Evolutionary conservation across 495 filamentous ascomycete species (phyloP), one percentile per base, ranked within the genome.

Genomic region (Usnea hakonensis): DNA sequence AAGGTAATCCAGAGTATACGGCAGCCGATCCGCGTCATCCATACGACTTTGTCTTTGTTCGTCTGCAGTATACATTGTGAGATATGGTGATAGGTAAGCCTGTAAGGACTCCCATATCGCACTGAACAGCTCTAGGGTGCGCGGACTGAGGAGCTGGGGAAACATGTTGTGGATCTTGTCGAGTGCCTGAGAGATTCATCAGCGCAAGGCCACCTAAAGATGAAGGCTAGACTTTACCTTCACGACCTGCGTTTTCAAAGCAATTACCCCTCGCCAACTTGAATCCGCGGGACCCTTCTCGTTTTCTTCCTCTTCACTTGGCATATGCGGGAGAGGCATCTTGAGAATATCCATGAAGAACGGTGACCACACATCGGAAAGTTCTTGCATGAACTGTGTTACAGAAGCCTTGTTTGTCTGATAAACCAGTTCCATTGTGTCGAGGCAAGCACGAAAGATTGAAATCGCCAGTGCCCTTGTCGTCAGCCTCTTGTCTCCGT

Each of bases 361-460:
- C 4, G 94, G 91, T 50, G 87, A 85, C 94, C 94, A 98, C 30
- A 79, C 82, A 55, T 77, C 80, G 46, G 97, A 78, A 1, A 89
- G 83, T 70, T 93, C 87, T 67, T 95, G 90, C 61, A 92, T 91
- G 69, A 98, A 98, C 2, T 79, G 79, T 71, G 89, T 91, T 56
- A 98, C 90, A 35, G 87, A 88, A 44, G 76, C 80, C 69, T 89
- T 88, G 73, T 97, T 89, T 62, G 91, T 89, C 63, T 96, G 91
- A 76, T 95, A 86, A 61, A 97, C 88, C 79, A 95, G 92, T 72
- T 97, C 91, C 77, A 98, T 82, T 57, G 90, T 91, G 73, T 97
- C 91, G 70, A 97, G 93, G 73, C 89, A 95, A 30, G 85, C 84
- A 26, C 89, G 83, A 78, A 97, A 97, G 43, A 96, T 89, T 26